Base-by-base conservation (phyloP, 495 filamentous ascomycete species). In the Talaromyces nanjingensis region DNA sequence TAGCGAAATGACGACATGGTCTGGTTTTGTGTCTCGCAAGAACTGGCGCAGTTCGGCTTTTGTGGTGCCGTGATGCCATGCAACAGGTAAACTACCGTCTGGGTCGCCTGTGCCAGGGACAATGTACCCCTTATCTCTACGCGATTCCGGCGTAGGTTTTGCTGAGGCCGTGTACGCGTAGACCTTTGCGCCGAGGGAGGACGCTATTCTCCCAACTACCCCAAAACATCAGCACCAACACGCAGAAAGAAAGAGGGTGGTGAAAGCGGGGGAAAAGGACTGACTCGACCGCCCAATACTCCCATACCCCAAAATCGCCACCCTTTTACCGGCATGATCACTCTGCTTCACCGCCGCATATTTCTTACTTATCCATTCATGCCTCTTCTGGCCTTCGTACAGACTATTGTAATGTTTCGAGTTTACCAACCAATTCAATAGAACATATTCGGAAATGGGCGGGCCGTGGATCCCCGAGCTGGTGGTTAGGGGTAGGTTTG, bases 231-330 rank as follows among this genome's bases (percentile, higher is more conserved):
- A 34, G 31, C 33, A 6, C 25, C 45, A 24, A 54, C 6, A 62
- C 3, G 24, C 66, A 12, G 67, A 64, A 59, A 18, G 14, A 29
- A 7, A 6, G 9, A 60, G 14, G 52, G 2, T n/a, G 7, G 25
- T 24, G 62, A 25, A 25, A 55, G 56, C 42, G n/a, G n/a, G 18
- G 33, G 14, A 25, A n/a, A n/a, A 53, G 2, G 11, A 65, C 71
- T 1, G 71, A 79, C 76, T 77, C 63, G 93, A 91, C 22, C 91
- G 79, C 1, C 91, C 91, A 64, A 97, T 96, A 67, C 85, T 86
- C 27, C 92, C 91, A 72, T 96, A 96, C 5, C 92, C 92, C 4
- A 96, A 79, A 42, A 96, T 89, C 9, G 91, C 91, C 25, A 90
- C 81, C 7, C 77, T 77, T 65, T 83, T 79, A 3, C 81, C 81